Conservation (phyloP, 2,329 filamentous ascomycete species). For the Diaporthe citriasiana region DNA sequence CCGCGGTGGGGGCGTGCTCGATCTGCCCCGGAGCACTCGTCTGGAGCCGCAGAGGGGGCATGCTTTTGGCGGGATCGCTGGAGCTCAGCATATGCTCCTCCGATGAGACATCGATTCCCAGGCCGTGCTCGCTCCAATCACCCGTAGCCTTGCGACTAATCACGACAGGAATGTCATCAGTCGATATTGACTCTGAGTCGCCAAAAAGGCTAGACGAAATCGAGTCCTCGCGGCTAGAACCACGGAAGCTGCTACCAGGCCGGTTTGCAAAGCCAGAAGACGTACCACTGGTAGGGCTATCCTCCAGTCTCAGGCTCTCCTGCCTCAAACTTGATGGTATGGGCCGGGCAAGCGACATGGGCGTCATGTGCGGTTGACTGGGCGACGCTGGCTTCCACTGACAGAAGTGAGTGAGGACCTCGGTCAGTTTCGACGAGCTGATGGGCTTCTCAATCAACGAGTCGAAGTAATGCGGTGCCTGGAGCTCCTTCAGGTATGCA, state of each 20-base stretch:
- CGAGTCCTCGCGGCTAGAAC: conserved; percentile 88
- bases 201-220: conserved; percentile 90
- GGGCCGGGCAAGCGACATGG: conserved; percentile 67
- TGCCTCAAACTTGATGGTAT: conserved; percentile 76
- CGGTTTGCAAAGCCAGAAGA: conserved; percentile 79
- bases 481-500: conserved; percentile 96
- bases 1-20: conserved; percentile 58
- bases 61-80: conserved; percentile 56
- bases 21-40: conserved; percentile 76
- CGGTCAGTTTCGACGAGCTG: conserved; percentile 89
- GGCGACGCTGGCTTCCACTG: conserved; percentile 88
- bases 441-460: conserved; percentile 97
- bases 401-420: conserved; percentile 88
- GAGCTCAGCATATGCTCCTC: conserved; percentile 60
- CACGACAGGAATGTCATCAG: conserved; percentile 83
- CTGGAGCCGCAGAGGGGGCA: conserved; percentile 70
- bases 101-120: conserved; percentile 87
- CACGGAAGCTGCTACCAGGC: conserved; percentile 81
- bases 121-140: conserved; percentile 83
- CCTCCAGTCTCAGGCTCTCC: conserved; percentile 74
- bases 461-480: conserved; percentile 95
- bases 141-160: conserved; percentile 80
- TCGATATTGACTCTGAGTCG: conserved; percentile 83
- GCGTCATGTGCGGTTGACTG: conserved; percentile 56
- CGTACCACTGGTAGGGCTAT: conserved; percentile 83